Conservation (phyloP, 164 flowering plant genomes). For the Chloranthus sessilifolius region DNA sequence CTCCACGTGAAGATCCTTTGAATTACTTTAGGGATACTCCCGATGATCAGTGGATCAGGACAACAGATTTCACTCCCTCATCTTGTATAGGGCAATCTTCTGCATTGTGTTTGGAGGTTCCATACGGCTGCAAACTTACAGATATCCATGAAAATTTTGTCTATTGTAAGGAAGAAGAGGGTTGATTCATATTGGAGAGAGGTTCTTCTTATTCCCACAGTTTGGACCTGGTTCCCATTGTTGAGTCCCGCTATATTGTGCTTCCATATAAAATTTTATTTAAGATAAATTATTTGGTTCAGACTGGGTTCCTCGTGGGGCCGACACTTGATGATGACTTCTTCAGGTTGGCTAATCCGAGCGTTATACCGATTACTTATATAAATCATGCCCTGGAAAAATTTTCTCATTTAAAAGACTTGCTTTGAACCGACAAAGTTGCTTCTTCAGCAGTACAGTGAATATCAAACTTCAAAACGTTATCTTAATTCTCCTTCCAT, state of each 20-base stretch:
- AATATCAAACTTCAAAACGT: slow-evolving; percentile 13
- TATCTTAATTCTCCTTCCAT: slow-evolving; percentile 29
- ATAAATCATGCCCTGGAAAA: slow-evolving; percentile 62
- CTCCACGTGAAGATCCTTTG: slow-evolving; percentile 8
- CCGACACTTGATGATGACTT: slow-evolving; percentile 43
- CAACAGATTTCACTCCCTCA: slow-evolving; percentile 57
- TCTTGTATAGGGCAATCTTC: slow-evolving; percentile 68
- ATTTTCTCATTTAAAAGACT: slow-evolving; percentile 47
- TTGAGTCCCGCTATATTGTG: slow-evolving; percentile 33
- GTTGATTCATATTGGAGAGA: slow-evolving; percentile 26
- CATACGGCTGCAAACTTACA: slow-evolving; percentile 31
- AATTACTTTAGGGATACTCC: slow-evolving; percentile 38
- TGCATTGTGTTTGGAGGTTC: slow-evolving; percentile 59
- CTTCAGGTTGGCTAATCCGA: slow-evolving; percentile 46
- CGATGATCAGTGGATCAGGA: slow-evolving; percentile 63
- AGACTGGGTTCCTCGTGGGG: slow-evolving; percentile 60
- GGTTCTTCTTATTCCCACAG: slow-evolving; percentile 34
- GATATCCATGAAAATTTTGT: slow-evolving; percentile 38
- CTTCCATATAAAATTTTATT: slow-evolving; percentile 58
- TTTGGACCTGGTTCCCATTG: slow-evolving; percentile 52
- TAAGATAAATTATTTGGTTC: slow-evolving; percentile 60
- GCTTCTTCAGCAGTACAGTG: slow-evolving; percentile 45
- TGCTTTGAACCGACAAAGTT: slow-evolving; percentile 69
- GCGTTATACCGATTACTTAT: slow-evolving; percentile 12
- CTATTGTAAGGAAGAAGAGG: slow-evolving; percentile 35